Base-by-base conservation (phyloP, 345 rosid species). In the Pugionium cornutum region DNA sequence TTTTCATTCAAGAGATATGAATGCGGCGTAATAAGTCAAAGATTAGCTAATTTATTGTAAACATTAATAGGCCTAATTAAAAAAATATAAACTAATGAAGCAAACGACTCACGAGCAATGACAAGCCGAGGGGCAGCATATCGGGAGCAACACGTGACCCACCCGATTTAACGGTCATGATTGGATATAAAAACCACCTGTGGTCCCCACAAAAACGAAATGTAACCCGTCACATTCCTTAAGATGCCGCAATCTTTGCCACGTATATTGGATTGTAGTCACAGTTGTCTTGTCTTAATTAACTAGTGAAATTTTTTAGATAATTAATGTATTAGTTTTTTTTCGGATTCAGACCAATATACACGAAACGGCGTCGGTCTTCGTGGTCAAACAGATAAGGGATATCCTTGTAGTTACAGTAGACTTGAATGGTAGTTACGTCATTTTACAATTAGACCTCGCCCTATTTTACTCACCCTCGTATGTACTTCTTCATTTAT, bases 131-230 rank as follows among this genome's bases (percentile, higher is more conserved):
- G 58, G 60, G 66, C 58, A 72, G 71, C 70, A 72, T 55, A 72
- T 72, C 62, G 71, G 35, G 70, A 58, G 67, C 76, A 72, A 66
- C 76, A 73, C 77, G 72, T 73, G 77, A 60, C 68, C 67, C 63
- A 73, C 73, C 68, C 57, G 73, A 73, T 73, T 43, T 60, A 67
- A 73, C 77, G 77, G 77, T 67, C 63, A 66, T 66, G 76, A 73
- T 73, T 73, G 7, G 62, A 66, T 66, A 7, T 32, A 2, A 43
- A 43, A 51, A 58, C 62, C 7, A 53, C 8, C 6, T 31, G 50
- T 45, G 63, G 62, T 39, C 63, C 59, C 76, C 18, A 0, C 18
- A 48, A 30, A 9, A 43, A 28, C 27, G 9, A 32, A 71, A 57
- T 61, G 47, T 64, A 18, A 18, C 18, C 18, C 18, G 18, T 18